Evolutionary conservation across 345 rosid genomes (phyloP).

Genomic region (Melastoma malabathricum): DNA sequence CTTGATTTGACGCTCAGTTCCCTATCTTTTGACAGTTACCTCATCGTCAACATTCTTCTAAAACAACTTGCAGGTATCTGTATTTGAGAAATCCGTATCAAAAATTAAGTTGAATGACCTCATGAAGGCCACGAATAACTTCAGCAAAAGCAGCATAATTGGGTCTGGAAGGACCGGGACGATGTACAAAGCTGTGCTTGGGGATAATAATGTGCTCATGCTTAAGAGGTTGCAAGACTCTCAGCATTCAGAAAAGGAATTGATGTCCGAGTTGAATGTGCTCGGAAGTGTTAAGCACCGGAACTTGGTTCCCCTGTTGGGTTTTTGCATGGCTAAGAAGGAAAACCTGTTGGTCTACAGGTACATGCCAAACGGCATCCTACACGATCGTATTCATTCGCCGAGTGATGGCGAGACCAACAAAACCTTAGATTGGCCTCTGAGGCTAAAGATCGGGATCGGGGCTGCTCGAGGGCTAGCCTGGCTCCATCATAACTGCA

Average conservation of each 20-base stretch:
- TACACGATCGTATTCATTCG: constrained; percentile 43
- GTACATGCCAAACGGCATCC: constrained; percentile 65
- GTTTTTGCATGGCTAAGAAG: constrained; percentile 54
- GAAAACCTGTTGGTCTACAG: constrained; percentile 71
- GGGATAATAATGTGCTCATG: constrained; percentile 65
- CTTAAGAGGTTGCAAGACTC: constrained; percentile 89
- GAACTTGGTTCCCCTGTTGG: constrained; percentile 81
- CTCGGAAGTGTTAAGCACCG: constrained; percentile 67
- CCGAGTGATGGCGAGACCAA: constrained; percentile 18
- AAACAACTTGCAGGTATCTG: constrained; percentile 45
- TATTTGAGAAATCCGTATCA: constrained; percentile 67
- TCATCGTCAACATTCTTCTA: no score
- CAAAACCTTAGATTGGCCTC: constrained; percentile 67
- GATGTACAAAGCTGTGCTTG: constrained; percentile 66
- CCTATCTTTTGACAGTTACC: not conserved
- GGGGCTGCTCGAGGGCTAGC: constrained; percentile 82
- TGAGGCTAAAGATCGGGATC: constrained; percentile 71
- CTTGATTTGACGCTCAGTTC: no score
- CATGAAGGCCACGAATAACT: constrained; percentile 70
- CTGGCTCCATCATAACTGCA: constrained; percentile 94
- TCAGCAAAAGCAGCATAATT: constrained; percentile 65
- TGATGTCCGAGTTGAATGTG: constrained; percentile 67
- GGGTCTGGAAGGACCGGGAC: constrained; percentile 84
- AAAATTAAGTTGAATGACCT: constrained; percentile 79
- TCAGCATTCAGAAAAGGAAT: constrained; percentile 71